Evolutionary conservation across 345 rosid genomes (phyloP).

Genomic region (Dimocarpus longan): DNA sequence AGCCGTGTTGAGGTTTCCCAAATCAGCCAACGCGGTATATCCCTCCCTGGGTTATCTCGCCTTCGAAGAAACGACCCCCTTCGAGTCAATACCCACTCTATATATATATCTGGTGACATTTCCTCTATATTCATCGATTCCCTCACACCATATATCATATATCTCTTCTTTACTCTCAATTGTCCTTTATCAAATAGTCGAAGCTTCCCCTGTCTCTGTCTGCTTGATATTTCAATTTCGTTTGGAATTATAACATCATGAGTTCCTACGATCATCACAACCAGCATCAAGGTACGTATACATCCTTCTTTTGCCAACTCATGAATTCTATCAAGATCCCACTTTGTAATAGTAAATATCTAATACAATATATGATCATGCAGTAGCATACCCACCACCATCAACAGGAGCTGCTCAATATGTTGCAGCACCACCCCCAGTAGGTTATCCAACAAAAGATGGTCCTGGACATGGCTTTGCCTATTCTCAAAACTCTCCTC

Average conservation of each 20-base stretch:
- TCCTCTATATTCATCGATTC: too few species aligned
- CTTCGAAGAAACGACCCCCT: neutral
- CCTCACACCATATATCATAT: too few species aligned
- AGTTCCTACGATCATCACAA: conserved; percentile 29
- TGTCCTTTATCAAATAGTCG: neutral
- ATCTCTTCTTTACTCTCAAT: neutral
- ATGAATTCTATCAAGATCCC: too few species aligned
- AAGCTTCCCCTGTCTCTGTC: neutral
- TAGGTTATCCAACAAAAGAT: conserved; percentile 62
- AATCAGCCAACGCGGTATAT: too few species aligned
- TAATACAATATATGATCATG: too few species aligned
- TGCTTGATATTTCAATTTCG: neutral
- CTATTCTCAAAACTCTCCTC: conserved; percentile 9
- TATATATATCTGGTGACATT: too few species aligned
- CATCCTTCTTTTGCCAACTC: too few species aligned
- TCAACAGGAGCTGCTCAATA: conserved; percentile 12
- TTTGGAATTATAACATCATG: conserved; percentile 22
- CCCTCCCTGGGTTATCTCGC: neutral
- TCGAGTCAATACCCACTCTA: too few species aligned
- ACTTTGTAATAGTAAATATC: too few species aligned
- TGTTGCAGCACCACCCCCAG: conserved; percentile 51
- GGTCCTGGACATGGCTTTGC: neutral
- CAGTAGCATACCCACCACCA: conserved; percentile 35
- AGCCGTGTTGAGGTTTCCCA: too few species aligned
- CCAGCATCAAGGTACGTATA: conserved; percentile 16